Base-by-base conservation (phyloP, 805 yeast genomes). In the Zygosaccharomyces bailii region DNA sequence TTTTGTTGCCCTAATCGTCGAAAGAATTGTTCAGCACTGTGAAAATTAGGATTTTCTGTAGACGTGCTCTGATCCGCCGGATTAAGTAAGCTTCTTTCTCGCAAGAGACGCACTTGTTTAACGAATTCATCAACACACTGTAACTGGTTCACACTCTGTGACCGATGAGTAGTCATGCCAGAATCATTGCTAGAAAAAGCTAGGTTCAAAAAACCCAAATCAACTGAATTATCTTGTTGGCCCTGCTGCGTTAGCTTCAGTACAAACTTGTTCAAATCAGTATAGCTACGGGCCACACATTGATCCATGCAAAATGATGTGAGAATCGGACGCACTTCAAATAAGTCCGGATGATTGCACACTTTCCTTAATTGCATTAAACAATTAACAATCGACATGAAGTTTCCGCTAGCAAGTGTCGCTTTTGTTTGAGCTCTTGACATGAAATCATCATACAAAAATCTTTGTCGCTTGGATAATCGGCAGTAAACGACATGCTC, bases 341-440 rank as follows among this genome's bases (percentile, higher is more conserved):
- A 95, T 48, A 93, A 68, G 68, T 93, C 97, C 0, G 96, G 98
- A 66, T 91, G 99, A 63, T 91, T 91, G 69, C 99, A 91, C 39
- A 93, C 98, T 65, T 93, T 93, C 58, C 99, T 79, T 57, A 93
- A 71, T 65, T 93, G 99, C 99, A 93, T 93, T 68, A 93, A 74
- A 71, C 98, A 93, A 59, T 95, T 93, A 56, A 93, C 90, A 59
- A 93, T 93, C 11, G 96, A 87, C 65, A 93, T 72, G 58, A 90
- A 93, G 59, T 93, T 93, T 4, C 99, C 98, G 23, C 95, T 86
- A 1, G 91, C 91, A 49, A 93, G 72, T 3, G 98, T 93, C 51
- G 87, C 97, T 56, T 79, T 84, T 0, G 99, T 93, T 58, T 91
- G 91, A 5, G 99, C 96, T 51, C 99, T 74, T 1, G 96, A 85